These are phyloP conservation scores for Dalbergia cultrata DNA, from an alignment of 306 rosid species.

Conservation along the genomic window DNA sequence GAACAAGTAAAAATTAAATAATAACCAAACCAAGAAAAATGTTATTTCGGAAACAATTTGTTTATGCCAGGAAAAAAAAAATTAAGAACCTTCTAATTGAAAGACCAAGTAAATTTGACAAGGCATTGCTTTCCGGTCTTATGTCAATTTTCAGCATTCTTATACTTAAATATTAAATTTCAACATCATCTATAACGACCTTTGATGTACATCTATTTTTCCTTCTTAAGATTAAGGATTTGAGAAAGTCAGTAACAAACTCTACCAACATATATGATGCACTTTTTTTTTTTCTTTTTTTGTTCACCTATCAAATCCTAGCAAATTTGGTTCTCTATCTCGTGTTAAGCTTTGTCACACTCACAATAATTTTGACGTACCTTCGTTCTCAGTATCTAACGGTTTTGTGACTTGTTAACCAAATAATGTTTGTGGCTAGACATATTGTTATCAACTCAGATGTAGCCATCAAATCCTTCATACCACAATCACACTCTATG, in stretches of 20 bases:
- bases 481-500: not conserved
- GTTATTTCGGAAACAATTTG: not conserved
- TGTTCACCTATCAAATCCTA: constrained; percentile 67
- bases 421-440: not conserved
- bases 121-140: constrained; percentile 47
- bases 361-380: constrained; percentile 24
- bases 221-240: constrained; percentile 50
- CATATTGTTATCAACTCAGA: constrained; percentile 32
- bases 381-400: constrained; percentile 53
- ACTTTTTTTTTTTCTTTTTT: constrained; percentile 44
- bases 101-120: constrained; percentile 51
- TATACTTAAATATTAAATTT: not conserved
- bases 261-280: constrained; percentile 57
- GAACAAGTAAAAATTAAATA: not conserved
- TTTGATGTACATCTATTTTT: constrained; percentile 24
- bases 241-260: constrained; percentile 72
- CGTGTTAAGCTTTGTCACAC: constrained; percentile 28
- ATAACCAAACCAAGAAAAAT: constrained; percentile 1
- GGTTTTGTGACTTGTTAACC: constrained; percentile 38
- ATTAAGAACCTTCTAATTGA: constrained; percentile 3
- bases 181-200: constrained; percentile 37
- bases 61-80: constrained; percentile 14
- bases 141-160: constrained; percentile 46
- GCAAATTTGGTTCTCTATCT: constrained; percentile 17
- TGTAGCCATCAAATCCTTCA: constrained; percentile 35